Base-by-base conservation (phyloP, 2,329 filamentous ascomycete species). In the Magnaporthiopsis poae region DNA sequence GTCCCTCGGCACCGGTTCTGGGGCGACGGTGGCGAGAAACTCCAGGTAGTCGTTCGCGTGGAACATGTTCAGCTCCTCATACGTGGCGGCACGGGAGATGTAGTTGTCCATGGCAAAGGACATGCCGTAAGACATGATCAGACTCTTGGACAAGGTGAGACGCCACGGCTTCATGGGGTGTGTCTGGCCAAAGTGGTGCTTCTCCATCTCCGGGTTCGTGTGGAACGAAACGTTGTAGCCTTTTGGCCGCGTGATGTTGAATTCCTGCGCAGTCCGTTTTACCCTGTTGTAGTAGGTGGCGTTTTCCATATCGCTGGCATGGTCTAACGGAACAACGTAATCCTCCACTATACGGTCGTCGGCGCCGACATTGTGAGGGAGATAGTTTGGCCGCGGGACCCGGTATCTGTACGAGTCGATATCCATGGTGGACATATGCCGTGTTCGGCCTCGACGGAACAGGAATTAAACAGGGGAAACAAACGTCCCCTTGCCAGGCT, bases 161-260 rank as follows among this genome's bases (percentile, higher is more conserved):
- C 95, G 91, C 94, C 95, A 98, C 68, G 95, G 95, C 77, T 99
- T 99, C 95, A 99, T 99, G 27, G 95, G 95, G 80, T 99, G 95
- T 12, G 91, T 93, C 79, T 91, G 90, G 70, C 95, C 95, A 76
- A 99, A 99, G 77, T 99, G 95, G 78, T 98, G 94, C 75, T 90
- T 90, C 79, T 99, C 95, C 75, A 98, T 96, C 68, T 91, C 88
- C 1, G 93, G 91, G 73, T 97, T 97, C 79, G 92, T 92, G 77
- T 99, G 95, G 78, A 93, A 98, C 12, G 94, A 97, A 62, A 99
- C 94, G 39, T 85, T 92, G 79, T 96, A 93, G 71, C 92, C 93
- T 74, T 90, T 88, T 1, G 94, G 93, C 52, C 88, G 85, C 65
- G 87, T 86, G 73, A 97, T 91, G 71, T 88, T 89, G 77, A 91